Evolutionary conservation across 768 basidiomycete species (phyloP), one percentile per base, ranked within the genome.

Genomic region (Lactarius indigo): DNA sequence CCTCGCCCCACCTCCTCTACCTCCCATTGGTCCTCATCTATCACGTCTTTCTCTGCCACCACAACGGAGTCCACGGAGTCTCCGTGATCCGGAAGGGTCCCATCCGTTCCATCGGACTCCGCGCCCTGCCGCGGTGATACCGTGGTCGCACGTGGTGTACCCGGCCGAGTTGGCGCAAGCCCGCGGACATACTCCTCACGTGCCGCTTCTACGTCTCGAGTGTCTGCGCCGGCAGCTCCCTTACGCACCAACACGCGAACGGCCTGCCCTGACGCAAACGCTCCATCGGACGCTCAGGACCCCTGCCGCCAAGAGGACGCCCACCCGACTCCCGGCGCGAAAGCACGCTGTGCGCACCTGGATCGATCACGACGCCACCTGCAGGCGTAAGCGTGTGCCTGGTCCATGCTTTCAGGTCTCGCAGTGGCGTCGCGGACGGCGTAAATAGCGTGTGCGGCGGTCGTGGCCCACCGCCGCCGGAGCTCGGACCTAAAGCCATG

Each of bases 381-480:
- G 96, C 85, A 0, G 96, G 91, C 66, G 87, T 87, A 18, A 98
- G 81, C 0, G 96, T 98, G 76, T 99, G 95, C n/a, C 88, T 87
- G 33, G 96, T 96, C 97, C 97, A 99, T 63, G 92, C 87, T 72
- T 98, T 96, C 57, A 97, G 84, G 73, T 97, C 96, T 50, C 85
- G 83, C 73, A 92, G 81, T 1, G 93, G 91, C n/a, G 79, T 75
- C 1, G 79, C 66, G 13, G 91, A 86, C 2, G 94, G 87, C 30
- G 84, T 83, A 79, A 99, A 99, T 31, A 95, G 76, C 1, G 97
- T 98, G 73, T 98, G 96, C 0, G 89, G 86, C 13, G 94, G 96
- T 7, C 90, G 79, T 59, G 73, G 69, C 39, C 69, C 56, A 57
- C 47, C 37, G 15, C 56, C 57, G 6, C 44, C 7, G 18, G 73